A percentile compares a stretch with the other conserved stretches of the same genome.
These are phyloP conservation scores for Boletales sp. DNA, from an alignment of 768 basidiomycete species.

Conservation along the genomic window DNA sequence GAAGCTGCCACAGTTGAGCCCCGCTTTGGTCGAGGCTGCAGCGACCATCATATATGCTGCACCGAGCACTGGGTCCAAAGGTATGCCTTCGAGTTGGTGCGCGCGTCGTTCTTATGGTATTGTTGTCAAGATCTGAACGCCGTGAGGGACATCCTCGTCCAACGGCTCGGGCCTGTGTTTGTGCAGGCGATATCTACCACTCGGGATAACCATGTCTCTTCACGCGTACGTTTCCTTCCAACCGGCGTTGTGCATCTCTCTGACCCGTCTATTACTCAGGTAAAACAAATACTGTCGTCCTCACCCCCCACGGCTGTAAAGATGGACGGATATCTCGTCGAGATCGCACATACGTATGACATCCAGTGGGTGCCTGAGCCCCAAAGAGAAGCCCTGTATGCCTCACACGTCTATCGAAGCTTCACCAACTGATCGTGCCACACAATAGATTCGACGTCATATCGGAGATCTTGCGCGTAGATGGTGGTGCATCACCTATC, in stretches of 20 bases:
- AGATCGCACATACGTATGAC: constrained; percentile 50
- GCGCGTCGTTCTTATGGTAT: neutral
- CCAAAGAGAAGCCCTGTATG: constrained; percentile 60
- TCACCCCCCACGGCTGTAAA: constrained; percentile 53
- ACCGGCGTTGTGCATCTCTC: too few species aligned
- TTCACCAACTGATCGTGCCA: neutral
- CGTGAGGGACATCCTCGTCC: constrained; percentile 52
- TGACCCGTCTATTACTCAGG: constrained; percentile 24
- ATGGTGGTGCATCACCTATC: constrained; percentile 38
- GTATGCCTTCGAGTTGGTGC: constrained; percentile 29
- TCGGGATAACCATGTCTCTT: constrained; percentile 52
- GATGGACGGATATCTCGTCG: constrained; percentile 53
- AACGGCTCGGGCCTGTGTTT: constrained; percentile 58
- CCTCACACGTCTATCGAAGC: neutral
- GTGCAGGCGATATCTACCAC: constrained; percentile 48
- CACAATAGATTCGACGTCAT: constrained; percentile 47
- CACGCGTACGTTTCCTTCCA: constrained; percentile 34
- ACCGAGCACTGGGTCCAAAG: constrained; percentile 54
- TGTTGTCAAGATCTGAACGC: constrained; percentile 48
- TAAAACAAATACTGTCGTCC: constrained; percentile 49
- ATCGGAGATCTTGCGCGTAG: constrained; percentile 56
- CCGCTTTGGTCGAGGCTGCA: constrained; percentile 59
- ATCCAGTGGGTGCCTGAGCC: constrained; percentile 63
- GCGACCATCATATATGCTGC: constrained; percentile 66
- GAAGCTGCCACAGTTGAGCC: constrained; percentile 36